A percentile compares a stretch with the other conserved stretches of the same genome.
These are phyloP conservation scores for Beauveria sp. DNA, from an alignment of 2,329 filamentous ascomycete species.

Conservation along the genomic window DNA sequence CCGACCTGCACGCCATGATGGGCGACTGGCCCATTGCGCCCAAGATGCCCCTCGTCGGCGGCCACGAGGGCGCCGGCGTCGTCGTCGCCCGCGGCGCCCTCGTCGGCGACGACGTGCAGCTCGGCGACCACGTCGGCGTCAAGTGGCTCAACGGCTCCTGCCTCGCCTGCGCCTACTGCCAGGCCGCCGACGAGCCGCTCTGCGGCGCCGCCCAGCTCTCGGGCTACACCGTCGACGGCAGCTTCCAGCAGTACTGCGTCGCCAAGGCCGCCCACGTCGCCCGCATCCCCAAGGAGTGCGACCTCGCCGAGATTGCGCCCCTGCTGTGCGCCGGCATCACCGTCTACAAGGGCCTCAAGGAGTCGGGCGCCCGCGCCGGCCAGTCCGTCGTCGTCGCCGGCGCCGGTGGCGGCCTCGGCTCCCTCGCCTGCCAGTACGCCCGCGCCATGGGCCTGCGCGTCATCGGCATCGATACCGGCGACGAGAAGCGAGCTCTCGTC, in stretches of 20 bases:
- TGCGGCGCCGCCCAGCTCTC: constrained; percentile 70
- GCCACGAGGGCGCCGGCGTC: constrained; percentile 69
- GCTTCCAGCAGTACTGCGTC: constrained; percentile 88
- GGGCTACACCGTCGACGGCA: constrained; percentile 87
- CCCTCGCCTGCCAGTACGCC: constrained; percentile 74
- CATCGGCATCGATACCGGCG: constrained; percentile 76
- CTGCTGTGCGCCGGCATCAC: constrained; percentile 81
- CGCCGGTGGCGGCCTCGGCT: constrained; percentile 64
- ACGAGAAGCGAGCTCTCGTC: constrained; percentile 69
- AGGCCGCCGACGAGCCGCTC: constrained; percentile 71
- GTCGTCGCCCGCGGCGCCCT: constrained; percentile 74
- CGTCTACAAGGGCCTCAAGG: constrained; percentile 76
- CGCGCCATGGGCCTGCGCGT: constrained; percentile 79
- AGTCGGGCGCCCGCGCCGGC: constrained; percentile 54
- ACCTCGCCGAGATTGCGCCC: constrained; percentile 70
- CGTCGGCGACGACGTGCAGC: constrained; percentile 61
- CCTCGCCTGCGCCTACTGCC: constrained; percentile 76
- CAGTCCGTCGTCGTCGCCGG: constrained; percentile 67
- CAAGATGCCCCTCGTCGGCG: constrained; percentile 80
- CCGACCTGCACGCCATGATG: constrained; percentile 70
- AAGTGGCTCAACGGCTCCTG: constrained; percentile 93
- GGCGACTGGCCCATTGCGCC: constrained; percentile 83
- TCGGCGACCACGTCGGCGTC: constrained; percentile 82
- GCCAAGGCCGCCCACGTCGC: constrained; percentile 80
- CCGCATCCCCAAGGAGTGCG: constrained; percentile 67